Conservation (phyloP, 78 protist genomes). For the Dictyostelium capitatum region DNA sequence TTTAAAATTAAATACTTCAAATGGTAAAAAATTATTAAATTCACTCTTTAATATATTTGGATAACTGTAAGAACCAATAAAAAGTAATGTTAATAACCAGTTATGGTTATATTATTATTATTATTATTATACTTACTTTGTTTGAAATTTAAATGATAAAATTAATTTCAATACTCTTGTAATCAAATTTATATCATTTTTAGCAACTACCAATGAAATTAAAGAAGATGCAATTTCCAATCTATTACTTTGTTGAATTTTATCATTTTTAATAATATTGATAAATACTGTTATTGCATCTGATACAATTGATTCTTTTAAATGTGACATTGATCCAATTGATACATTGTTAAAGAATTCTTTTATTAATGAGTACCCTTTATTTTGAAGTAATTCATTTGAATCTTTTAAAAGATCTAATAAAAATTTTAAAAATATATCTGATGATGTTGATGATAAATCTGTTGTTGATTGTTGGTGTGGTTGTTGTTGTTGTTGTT, state of each 20-base stretch:
- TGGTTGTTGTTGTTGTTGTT: background rate
- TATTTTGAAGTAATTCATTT: background rate
- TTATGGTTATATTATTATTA: background rate
- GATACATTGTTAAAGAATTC: constrained; percentile 20
- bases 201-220: constrained; percentile 38
- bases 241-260: background rate
- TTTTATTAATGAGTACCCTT: constrained; percentile 17
- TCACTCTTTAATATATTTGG: constrained; percentile 36
- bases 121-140: background rate
- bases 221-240: constrained; percentile 27
- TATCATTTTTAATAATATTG: background rate
- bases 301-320: background rate
- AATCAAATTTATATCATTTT: constrained; percentile 29
- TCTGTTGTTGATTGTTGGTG: background rate
- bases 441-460: constrained; percentile 46
- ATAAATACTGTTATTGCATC: constrained; percentile 9
- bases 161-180: constrained; percentile 33
- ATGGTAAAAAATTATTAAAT: constrained; percentile 35
- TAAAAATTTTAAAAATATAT: constrained; percentile 30
- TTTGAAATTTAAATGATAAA: constrained; percentile 6
- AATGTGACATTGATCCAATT: background rate
- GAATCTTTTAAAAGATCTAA: constrained; percentile 45
- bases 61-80: background rate
- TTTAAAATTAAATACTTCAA: constrained; percentile 13
- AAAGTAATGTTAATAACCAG: background rate